A percentile compares a stretch with the other conserved stretches of the same genome.
Evolutionary conservation across 2,329 filamentous ascomycete species (phyloP).

Genomic region (Lanzia echinophila): DNA sequence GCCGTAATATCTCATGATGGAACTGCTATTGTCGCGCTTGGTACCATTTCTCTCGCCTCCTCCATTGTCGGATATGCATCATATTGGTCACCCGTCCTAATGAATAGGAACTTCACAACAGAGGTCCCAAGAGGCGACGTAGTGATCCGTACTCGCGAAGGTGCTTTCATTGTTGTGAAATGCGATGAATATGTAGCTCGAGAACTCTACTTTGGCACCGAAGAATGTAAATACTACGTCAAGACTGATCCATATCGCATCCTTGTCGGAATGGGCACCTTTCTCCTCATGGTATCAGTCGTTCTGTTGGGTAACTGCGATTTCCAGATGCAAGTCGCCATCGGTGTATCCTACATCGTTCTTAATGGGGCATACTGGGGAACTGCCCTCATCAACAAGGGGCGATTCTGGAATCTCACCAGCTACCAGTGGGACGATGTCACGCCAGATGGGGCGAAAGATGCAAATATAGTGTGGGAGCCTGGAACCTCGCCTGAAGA

Average conservation of each 20-base stretch:
- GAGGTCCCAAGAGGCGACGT: conserved; percentile 47
- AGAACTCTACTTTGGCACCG: conserved; percentile 56
- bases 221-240: conserved; percentile 52
- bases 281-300: conserved; percentile 54
- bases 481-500: conserved; percentile 34
- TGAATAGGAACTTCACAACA: conserved; percentile 42
- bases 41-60: conserved; percentile 45
- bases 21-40: conserved; percentile 45
- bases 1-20: conserved; percentile 41
- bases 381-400: conserved; percentile 31
- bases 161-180: conserved; percentile 50
- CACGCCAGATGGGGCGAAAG: conserved; percentile 35
- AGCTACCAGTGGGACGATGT: conserved; percentile 41
- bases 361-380: conserved; percentile 55
- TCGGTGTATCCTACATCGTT: conserved; percentile 50
- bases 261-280: conserved; percentile 51
- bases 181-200: conserved; percentile 54
- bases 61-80: conserved; percentile 50
- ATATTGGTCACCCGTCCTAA: conserved; percentile 50
- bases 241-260: conserved; percentile 39
- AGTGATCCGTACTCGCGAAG: conserved; percentile 54
- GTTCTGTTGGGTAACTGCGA: conserved; percentile 55
- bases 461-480: conserved; percentile 32
- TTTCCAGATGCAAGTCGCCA: conserved; percentile 53
- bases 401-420: conserved; percentile 50